Base-by-base conservation (phyloP, 306 rosid genomes). In the Pueraria montana region DNA sequence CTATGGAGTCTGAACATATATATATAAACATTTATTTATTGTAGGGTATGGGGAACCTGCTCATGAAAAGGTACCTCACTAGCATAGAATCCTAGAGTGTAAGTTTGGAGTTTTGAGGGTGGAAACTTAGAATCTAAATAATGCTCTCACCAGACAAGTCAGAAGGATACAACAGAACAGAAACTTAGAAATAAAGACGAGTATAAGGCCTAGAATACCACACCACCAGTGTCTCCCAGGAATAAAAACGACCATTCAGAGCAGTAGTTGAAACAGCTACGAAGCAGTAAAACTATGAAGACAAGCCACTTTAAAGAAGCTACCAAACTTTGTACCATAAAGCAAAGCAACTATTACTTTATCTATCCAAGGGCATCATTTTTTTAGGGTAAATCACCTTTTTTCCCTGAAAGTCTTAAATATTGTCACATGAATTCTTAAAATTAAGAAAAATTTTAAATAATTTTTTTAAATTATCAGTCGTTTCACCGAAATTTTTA, bases 301-400 rank as follows among this genome's bases (percentile, higher is more conserved):
- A 43, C 58, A 38, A 0, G 5, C 0, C n/a, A 21, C 58, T 55
- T 55, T 32, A 64, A 74, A 76, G 36, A 0, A 36, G 20, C 75
- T 24, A 76, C 88, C 87, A 36, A 76, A 80, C 79, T 85, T 58
- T 59, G 77, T 79, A 40, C 71, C 46, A 40, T 62, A 83, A 77
- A 62, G 56, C 58, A 78, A 71, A 68, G 7, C 16, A 5, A 74
- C 40, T 61, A 34, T 81, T 81, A 72, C 27, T 75, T 36, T 27
- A 26, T 14, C 27, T 42, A 10, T 23, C 64, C 69, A 17, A 4
- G 32, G 45, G 45, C 3, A 40, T 18, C n/a, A 38, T 34, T 38
- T 38, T 38, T 38, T 38, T 6, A 38, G 43, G 40, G 40, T 34
- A 34, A 34, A 34, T 34, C 40, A 34, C 40, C 8, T 5, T 34